Conservation (phyloP, 2,329 filamentous ascomycete genomes). For the Hymenoscyphus occultus region DNA sequence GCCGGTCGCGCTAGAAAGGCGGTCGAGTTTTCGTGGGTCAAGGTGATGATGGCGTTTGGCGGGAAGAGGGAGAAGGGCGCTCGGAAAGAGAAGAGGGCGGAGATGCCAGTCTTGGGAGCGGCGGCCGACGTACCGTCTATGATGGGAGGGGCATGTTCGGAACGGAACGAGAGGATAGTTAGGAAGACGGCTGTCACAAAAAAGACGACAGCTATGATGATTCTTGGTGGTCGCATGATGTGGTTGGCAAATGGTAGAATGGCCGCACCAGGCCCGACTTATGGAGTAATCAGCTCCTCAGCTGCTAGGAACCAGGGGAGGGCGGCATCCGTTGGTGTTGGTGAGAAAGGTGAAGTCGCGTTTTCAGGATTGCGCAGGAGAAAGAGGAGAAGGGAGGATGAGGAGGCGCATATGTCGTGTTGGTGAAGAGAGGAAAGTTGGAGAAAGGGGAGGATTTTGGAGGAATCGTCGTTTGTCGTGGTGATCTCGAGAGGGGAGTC, state of each 20-base stretch:
- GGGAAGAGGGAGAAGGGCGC: constrained; percentile 86
- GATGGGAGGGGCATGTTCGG: constrained; percentile 28
- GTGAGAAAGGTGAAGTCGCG: neutral
- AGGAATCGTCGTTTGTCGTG: neutral
- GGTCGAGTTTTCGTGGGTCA: constrained; percentile 97
- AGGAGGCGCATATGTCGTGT: neutral
- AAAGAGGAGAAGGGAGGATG: neutral
- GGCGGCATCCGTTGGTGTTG: constrained; percentile 27
- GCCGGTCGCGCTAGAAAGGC: constrained; percentile 93
- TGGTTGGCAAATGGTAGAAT: constrained; percentile 13
- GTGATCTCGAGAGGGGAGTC: neutral
- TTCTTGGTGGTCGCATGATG: constrained; percentile 37
- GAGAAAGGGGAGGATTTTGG: neutral
- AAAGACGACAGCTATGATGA: constrained; percentile 35
- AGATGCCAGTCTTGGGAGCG: constrained; percentile 42
- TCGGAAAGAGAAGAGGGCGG: constrained; percentile 66
- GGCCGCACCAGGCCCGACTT: constrained; percentile 20
- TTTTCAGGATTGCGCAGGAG: neutral
- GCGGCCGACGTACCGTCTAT: constrained; percentile 21
- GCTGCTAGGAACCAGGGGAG: constrained; percentile 21
- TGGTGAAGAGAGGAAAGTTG: neutral
- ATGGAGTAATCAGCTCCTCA: constrained; percentile 30
- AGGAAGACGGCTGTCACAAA: constrained; percentile 33
- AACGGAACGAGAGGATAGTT: constrained; percentile 33
- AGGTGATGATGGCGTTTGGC: constrained; percentile 89